Conservation (phyloP, 352 stramenopile genomes). For the Globisporangium mamillatum region DNA sequence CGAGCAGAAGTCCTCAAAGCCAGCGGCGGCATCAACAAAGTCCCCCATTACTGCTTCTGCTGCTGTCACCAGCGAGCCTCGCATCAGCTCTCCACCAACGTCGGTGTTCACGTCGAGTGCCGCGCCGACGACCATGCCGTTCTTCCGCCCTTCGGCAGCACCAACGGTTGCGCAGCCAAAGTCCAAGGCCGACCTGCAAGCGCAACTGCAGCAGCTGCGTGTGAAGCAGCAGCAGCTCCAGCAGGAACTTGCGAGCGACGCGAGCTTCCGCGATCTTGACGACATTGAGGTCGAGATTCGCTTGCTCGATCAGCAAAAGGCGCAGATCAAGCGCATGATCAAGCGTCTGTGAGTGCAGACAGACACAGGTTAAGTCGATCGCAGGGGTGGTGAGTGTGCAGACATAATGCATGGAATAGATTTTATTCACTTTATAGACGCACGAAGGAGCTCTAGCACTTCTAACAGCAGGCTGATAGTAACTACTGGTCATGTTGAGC, state of each 20-base stretch:
- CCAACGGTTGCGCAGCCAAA: constrained; percentile 14
- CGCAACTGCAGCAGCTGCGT: constrained; percentile 37
- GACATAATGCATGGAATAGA: neutral
- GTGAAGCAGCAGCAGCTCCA: constrained; percentile 30
- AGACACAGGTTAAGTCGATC: neutral
- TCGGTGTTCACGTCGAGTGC: constrained; percentile 24
- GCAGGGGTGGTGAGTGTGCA: neutral
- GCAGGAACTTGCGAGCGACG: constrained; percentile 19
- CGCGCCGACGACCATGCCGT: constrained; percentile 27
- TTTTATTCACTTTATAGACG: neutral
- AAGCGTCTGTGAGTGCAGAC: constrained; percentile 32
- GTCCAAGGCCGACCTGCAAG: constrained; percentile 41
- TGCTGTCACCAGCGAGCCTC: neutral
- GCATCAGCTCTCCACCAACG: constrained; percentile 4
- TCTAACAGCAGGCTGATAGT: neutral
- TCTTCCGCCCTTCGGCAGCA: constrained; percentile 23
- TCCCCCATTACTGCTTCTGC: neutral
- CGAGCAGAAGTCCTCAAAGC: constrained; percentile 2
- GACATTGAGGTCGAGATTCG: constrained; percentile 48
- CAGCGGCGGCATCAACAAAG: neutral
- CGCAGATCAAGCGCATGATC: constrained; percentile 46
- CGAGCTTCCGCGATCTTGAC: constrained; percentile 20
- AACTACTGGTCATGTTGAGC: neutral
- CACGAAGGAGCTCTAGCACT: neutral
- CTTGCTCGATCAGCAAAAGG: constrained; percentile 56